Evolutionary conservation across 345 rosid genomes (phyloP), one percentile per base, ranked within the genome.

Genomic region (Citrus hindsii): DNA sequence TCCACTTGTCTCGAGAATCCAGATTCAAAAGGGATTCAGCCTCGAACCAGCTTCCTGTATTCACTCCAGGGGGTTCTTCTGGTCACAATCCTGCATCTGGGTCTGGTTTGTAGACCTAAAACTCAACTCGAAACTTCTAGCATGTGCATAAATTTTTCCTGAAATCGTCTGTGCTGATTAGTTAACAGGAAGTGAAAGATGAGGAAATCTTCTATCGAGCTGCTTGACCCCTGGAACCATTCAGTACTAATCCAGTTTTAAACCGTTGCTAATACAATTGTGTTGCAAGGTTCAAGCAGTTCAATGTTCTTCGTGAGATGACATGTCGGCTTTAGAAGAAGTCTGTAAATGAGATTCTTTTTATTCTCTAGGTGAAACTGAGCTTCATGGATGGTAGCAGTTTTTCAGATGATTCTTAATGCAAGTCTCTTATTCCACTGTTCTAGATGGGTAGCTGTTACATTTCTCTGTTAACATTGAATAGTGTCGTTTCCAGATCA

Each of bases 31-130:
- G 97, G 86, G 97, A 96, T 82, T 85, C 97, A 4, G 82, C 85
- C 66, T 92, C 98, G 10, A 90, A 91, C 88, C 99, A 96, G 86
- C 95, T 96, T 66, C 98, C 99, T 5, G 98, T 96, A 74, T 96
- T 96, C 76, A 86, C 84, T 74, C 99, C 97, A 0, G 92, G 88
- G 27, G 92, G 90, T 42, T 79, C 53, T 19, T 79, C 53, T 19
- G 82, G 76, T 62, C 76, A 85, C 76, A 85, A 87, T 79, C 75
- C 86, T 14, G 77, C 84, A 67, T 79, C 87, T 9, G 85, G 83
- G 67, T 89, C 91, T 30, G 86, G 89, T 75, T 83, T 79, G 83
- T 85, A 86, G 85, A 32, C 46, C 64, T 27, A 63, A 56, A 59
- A 6, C 64, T 51, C 38, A 21, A 62, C 42, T 76, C 33, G 24